Evolutionary conservation across 1,139 yeast species (phyloP), one percentile per base, ranked within the genome.

Genomic region (Nakaseomyces sp.): DNA sequence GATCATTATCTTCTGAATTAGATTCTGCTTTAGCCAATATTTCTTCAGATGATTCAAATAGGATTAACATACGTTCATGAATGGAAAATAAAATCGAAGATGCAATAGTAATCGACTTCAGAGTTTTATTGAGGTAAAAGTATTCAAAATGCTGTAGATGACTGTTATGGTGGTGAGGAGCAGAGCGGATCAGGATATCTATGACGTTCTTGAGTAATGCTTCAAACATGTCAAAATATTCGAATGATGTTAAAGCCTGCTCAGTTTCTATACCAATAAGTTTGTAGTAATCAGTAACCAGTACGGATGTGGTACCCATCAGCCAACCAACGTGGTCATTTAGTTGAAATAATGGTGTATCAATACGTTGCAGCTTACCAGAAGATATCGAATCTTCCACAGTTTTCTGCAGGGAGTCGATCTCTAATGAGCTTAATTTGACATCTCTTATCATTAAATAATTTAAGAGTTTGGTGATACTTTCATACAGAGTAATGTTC

Each of bases 401-500:
- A 5, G n/a, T 35, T 8, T 22, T 35, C 17, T 20, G 18, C 17
- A 20, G 8, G 4, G 26, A 6, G 8, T 20, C 38, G 2, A 35
- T n/a, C 18, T 35, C 38, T 22, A 35, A 18, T 4, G 38, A 35
- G 10, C 28, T 20, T 4, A 35, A 18, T 4, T 22, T 20, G 18
- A 22, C 38, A 22, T 35, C 38, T 22, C 38, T 20, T 1, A 35
- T 35, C 38, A 35, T 35, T 12, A 35, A 22, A n/a, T 35, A 35
- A 4, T 35, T 18, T 2, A 35, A 4, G 13, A 35, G 38, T n/a
- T 22, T 22, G 8, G 28, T 7, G n/a, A 22, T n/a, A 35, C 8
- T 22, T 20, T 35, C 38, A 13, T 35, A 35, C 4, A 35, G 18
- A 8, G 5, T 1, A n/a, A 20, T n/a, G 12, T 35, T 35, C 18